These are phyloP conservation scores for Leishmania major DNA, from an alignment of 208 protist genomes.

Conservation along the genomic window DNA sequence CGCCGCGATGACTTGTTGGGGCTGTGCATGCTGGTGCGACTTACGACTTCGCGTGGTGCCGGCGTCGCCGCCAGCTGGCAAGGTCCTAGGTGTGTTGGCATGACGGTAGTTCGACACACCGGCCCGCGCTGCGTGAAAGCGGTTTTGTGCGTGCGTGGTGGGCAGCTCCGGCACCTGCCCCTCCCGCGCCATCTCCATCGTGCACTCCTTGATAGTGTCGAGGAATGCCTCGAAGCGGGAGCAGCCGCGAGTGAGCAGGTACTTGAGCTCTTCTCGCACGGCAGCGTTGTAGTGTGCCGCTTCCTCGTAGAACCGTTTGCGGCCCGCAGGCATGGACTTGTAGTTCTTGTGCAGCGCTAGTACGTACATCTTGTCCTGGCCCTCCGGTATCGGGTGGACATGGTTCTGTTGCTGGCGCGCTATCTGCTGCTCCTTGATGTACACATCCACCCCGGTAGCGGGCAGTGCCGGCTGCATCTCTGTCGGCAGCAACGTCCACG, in stretches of 20 bases:
- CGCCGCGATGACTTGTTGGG: not conserved
- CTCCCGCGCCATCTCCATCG: slow-evolving; percentile 55
- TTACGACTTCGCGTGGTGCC: not conserved
- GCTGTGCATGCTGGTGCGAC: not conserved
- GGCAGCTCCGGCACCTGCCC: slow-evolving; percentile 34
- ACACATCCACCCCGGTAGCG: slow-evolving; percentile 70
- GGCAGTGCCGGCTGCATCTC: slow-evolving; percentile 58
- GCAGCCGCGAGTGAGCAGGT: slow-evolving; percentile 55
- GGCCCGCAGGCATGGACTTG: slow-evolving; percentile 36
- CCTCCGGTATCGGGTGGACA: slow-evolving; percentile 5
- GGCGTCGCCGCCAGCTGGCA: not conserved
- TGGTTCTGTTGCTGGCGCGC: slow-evolving; percentile 21
- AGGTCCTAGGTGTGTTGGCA: not conserved
- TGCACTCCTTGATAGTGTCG: slow-evolving; percentile 57
- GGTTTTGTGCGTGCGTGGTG: slow-evolving; percentile 11
- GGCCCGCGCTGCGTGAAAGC: slow-evolving; percentile 17
- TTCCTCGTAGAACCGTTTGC: slow-evolving; percentile 68
- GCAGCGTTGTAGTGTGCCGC: slow-evolving; percentile 63
- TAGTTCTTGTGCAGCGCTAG: slow-evolving; percentile 71
- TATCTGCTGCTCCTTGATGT: slow-evolving; percentile 67
- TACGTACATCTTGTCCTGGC: slow-evolving; percentile 64
- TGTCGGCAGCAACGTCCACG: slow-evolving; percentile 66
- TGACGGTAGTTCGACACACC: not conserved
- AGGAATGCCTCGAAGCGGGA: slow-evolving; percentile 71
- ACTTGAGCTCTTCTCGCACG: slow-evolving; percentile 60